A percentile compares a stretch with the other conserved stretches of the same genome.
Conservation (phyloP, 768 basidiomycete species). For the Rubroboletus satanas region DNA sequence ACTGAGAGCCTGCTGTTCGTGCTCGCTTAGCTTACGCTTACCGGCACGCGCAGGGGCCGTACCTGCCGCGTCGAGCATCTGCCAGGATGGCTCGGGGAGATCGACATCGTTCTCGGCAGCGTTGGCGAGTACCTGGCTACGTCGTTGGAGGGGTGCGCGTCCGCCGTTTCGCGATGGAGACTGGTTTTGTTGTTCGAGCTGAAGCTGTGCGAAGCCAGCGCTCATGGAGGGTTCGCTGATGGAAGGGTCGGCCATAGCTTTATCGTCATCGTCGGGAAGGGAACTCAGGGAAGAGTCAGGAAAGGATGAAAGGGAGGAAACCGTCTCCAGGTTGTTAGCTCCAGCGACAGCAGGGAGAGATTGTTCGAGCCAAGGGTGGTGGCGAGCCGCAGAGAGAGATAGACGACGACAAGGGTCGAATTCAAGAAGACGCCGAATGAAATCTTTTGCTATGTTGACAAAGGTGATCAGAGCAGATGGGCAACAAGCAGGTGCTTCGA, state of each 20-base stretch:
- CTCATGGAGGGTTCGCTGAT: slow-evolving; percentile 28
- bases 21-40: slow-evolving; percentile 37
- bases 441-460: slow-evolving; percentile 56
- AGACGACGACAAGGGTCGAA: slow-evolving; percentile 64
- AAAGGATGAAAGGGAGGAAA: slow-evolving; percentile 11
- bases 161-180: slow-evolving; percentile 9
- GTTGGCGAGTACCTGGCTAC: slow-evolving; percentile 44
- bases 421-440: slow-evolving; percentile 64
- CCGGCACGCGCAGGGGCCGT: slow-evolving; percentile 25
- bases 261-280: slow-evolving; percentile 22
- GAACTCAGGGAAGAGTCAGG: slow-evolving; percentile 21
- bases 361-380: slow-evolving; percentile 70
- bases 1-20: slow-evolving; percentile 26
- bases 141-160: slow-evolving; percentile 39
- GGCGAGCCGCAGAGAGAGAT: slow-evolving; percentile 61
- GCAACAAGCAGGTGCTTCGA: neutral
- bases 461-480: neutral
- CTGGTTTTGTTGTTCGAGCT: slow-evolving; percentile 24
- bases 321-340: neutral
- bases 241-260: slow-evolving; percentile 11
- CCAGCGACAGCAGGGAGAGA: neutral
- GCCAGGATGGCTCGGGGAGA: slow-evolving; percentile 51
- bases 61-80: slow-evolving; percentile 44
- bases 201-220: slow-evolving; percentile 31
- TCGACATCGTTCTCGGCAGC: slow-evolving; percentile 41